Base-by-base conservation (phyloP, 2,329 filamentous ascomycete genomes). In the Verticillium klebahnii region DNA sequence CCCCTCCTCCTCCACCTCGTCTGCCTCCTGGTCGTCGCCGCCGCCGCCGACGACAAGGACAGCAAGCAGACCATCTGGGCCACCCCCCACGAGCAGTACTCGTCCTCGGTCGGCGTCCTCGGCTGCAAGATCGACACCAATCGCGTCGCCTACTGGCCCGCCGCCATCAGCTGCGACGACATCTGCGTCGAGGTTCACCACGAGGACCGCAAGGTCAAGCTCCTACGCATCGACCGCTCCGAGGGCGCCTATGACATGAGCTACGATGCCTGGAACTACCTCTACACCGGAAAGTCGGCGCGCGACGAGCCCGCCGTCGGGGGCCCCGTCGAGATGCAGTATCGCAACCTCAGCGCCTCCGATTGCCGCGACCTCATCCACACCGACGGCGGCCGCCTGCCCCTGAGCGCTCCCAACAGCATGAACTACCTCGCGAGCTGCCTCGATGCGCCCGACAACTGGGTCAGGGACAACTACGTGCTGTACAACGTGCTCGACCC, bases 231-330 rank as follows among this genome's bases (percentile, higher is more conserved):
- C 54, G 68, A 70, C 62, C 66, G 67, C 61, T 70, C 68, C 15
- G 65, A 64, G 57, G 80, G 79, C 57, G 80, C 80, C 45, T 69
- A 81, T 71, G 81, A 84, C 67, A 74, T 84, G 71, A 74, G 70
- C 65, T 83, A 83, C 72, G 81, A 83, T 62, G 80, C 80, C 25
- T 84, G 79, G 79, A 81, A 80, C 72, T 80, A 80, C 65, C 77
- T 84, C 15, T 70, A 74, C 63, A 79, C 77, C 12, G 80, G 80
- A 40, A 66, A 75, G 58, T 72, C 76, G 2, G 84, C 84, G 4
- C 74, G 74, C 1, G 70, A 77, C 15, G 71, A 77, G 56, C 82
- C 83, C 31, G 73, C 71, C 3, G 70, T 75, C 2, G 84, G 83
- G 57, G 84, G 83, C 23, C 75, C 74, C 12, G 67, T 83, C 25